Base-by-base conservation (phyloP, 371 early-diverging fungal genomes). In the Rhizopus microsporus region DNA sequence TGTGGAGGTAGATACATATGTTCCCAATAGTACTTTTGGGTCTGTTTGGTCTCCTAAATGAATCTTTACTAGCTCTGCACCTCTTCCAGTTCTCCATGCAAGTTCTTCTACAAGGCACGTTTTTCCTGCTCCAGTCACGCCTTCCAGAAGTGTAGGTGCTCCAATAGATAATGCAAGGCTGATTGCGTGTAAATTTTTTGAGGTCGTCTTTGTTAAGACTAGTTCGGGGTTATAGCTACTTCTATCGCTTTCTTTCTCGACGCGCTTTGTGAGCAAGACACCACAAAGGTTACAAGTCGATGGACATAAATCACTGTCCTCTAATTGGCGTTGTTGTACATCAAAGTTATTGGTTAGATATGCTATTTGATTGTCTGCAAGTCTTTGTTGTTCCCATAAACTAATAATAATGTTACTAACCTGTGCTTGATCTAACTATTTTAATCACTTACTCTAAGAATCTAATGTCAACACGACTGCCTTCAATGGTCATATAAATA, bases 11-110 rank as follows among this genome's bases (percentile, higher is more conserved):
- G 94, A 88, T 7, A 97, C 91, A 74, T 99, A 99, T 42, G 93
- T 96, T 50, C 99, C 99, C 35, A 99, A 74, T 37, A 99, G 82
- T 16, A 95, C 93, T 68, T 97, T 95, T 43, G 94, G 88, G 66
- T 99, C 99, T 2, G 99, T 98, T 70, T 97, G 97, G 83, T 99
- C 99, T 49, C 99, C 98, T 60, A 99, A 81, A 73, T 99, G 99
- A 49, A 99, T 93, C 66, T 96, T 94, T 39, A 99, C 85, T 8
- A 99, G 74, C 58, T 90, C 92, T 79, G 69, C 65, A 32, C 67
- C 69, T 57, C 89, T 81, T 34, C 88, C 91, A 3, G 88, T 84
- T 53, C 85, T 77, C 55, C 77, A 72, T 3, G 96, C 96, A n/a
- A 96, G 74, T 65, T 95, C 92, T 65, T 95, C 93, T 0, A 99